Conservation (phyloP, 768 basidiomycete genomes). For the Obba rivulosa region DNA sequence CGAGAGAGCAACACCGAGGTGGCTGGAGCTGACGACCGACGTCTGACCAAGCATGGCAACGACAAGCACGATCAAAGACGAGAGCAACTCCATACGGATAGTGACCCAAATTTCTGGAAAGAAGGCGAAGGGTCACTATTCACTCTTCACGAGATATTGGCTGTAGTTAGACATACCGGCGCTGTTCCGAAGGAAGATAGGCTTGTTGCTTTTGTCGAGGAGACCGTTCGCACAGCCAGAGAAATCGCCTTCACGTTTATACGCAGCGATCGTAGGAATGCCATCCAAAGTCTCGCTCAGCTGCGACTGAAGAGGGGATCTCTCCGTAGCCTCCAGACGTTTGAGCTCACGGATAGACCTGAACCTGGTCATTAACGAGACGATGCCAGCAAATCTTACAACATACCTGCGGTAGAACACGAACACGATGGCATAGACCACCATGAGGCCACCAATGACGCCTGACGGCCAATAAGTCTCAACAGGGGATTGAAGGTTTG, state of each 20-base stretch:
- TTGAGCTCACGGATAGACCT: constrained; percentile 44
- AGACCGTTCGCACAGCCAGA: constrained; percentile 17
- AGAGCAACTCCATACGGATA: constrained; percentile 25
- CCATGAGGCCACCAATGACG: constrained; percentile 16
- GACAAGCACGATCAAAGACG: constrained; percentile 19
- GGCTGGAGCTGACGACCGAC: constrained; percentile 15
- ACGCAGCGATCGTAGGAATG: constrained; percentile 42
- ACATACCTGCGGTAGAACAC: constrained; percentile 36
- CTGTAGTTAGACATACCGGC: not conserved
- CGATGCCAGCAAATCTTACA: not conserved
- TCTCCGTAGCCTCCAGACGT: constrained; percentile 36
- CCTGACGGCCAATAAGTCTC: constrained; percentile 14
- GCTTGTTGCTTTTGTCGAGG: constrained; percentile 24
- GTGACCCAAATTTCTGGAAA: constrained; percentile 27
- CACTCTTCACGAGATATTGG: too few relatives aligned
- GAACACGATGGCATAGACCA: constrained; percentile 38
- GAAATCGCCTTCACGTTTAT: constrained; percentile 28
- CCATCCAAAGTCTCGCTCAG: constrained; percentile 49
- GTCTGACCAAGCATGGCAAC: constrained; percentile 25
- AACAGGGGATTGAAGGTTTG: constrained; percentile 23
- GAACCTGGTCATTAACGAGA: not conserved
- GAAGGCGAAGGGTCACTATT: not conserved
- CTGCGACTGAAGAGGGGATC: constrained; percentile 44
- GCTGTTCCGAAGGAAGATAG: constrained; percentile 21
- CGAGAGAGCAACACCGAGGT: constrained; percentile 25